Evolutionary conservation across 192 early-diverging fungal genomes (phyloP).

Genomic region (Backusella liffmaniae): DNA sequence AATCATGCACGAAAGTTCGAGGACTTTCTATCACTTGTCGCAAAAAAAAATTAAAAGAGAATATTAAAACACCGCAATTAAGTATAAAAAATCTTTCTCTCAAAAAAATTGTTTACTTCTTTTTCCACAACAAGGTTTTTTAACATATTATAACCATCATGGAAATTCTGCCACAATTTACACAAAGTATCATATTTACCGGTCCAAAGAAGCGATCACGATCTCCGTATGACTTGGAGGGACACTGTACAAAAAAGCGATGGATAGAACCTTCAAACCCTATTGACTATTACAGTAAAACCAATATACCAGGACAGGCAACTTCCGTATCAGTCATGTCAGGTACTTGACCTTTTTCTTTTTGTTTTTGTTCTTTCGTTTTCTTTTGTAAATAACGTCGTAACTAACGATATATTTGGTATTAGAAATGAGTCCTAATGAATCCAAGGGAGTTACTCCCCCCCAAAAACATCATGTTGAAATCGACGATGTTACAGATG

Average conservation of each 20-base stretch:
- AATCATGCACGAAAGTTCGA: neutral
- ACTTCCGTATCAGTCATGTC: neutral
- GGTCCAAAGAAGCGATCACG: neutral
- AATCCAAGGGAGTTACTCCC: neutral
- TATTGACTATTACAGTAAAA: neutral
- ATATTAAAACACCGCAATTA: neutral
- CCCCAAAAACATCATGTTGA: neutral
- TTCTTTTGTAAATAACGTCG: neutral
- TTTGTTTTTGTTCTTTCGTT: neutral
- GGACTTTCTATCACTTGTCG: neutral
- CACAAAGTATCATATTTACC: neutral
- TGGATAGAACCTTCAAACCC: neutral
- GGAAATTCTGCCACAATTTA: neutral
- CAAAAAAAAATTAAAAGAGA: neutral
- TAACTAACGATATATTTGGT: neutral
- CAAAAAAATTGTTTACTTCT: neutral
- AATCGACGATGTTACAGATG: conserved; percentile 13
- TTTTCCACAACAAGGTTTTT: neutral
- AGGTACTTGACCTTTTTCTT: neutral
- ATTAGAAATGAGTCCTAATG: neutral
- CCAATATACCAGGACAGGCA: neutral
- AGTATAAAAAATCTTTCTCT: neutral
- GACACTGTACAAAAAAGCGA: neutral
- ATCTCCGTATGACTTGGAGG: neutral
- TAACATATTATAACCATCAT: neutral